Evolutionary conservation across 129 eudicot genomes (phyloP), one percentile per base, ranked within the genome.

Genomic region (Smallanthus sonchifolius): DNA sequence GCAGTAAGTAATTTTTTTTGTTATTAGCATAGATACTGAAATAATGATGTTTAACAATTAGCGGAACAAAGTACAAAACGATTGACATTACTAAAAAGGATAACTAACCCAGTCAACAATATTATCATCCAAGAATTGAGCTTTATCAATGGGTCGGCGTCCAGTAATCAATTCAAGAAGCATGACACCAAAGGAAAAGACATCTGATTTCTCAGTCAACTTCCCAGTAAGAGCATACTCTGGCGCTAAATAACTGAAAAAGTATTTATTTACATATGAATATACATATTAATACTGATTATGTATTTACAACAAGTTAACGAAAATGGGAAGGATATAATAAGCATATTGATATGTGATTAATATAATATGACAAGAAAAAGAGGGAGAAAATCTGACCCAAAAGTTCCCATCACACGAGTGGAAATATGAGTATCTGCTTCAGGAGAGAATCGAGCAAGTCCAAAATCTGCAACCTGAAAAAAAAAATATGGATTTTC

Each of bases 401-500:
- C 96, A 67, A 86, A 93, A 74, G 95, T 90, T 81, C 95, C 98
- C 85, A 86, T 85, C 35, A 86, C 96, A 20, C 96, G 81, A 20
- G 89, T 93, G 55, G 91, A 89, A 59, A 89, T 85, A 66, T 89
- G 95, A 69, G 96, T 83, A 59, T 86, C 95, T n/a, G 87, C 54
- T 73, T 92, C 98, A 62, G 80, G 79, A 81, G 78, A 71, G 73
- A 89, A 86, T 75, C 87, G 82, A 7, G 96, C 98, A 17, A 92
- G 92, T 81, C 98, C 98, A 73, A 92, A 92, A 83, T 92, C 98
- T 57, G 95, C 96, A 75, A 92, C 96, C 98, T 92, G 84, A 69
- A 66, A 10, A 44, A 4, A 63, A 37, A 2, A 54, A 71, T 42
- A 4, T 42, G 20, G 59, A 6, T 52, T 52, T 17, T 54, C 2